These are phyloP conservation scores for Setaria italica DNA, from an alignment of 202 grass and related monocot species.

Conservation along the genomic window DNA sequence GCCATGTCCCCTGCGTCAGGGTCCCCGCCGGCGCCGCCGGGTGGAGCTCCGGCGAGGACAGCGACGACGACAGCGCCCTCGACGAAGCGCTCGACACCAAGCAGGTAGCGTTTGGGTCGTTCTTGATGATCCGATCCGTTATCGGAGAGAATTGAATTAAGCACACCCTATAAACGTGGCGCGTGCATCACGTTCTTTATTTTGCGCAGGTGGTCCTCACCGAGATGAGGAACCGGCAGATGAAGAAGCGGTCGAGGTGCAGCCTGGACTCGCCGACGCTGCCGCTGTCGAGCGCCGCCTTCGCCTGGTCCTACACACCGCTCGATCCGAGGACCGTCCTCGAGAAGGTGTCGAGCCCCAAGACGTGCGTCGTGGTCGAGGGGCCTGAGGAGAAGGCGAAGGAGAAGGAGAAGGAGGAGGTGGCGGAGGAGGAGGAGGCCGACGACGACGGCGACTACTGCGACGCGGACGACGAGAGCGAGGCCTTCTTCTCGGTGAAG, in stretches of 20 bases:
- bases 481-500: conserved; percentile 89
- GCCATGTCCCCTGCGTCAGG: conserved; percentile 66
- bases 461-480: conserved; percentile 67
- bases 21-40: conserved; percentile 38
- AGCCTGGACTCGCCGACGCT: conserved; percentile 48
- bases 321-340: conserved; percentile 51
- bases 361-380: conserved; percentile 3
- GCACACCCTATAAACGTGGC: neutral
- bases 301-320: conserved; percentile 65
- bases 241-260: conserved; percentile 56
- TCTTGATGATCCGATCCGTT: neutral
- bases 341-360: conserved; percentile 38
- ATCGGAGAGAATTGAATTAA: neutral
- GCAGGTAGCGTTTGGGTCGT: conserved; percentile 33
- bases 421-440: neutral
- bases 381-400: neutral
- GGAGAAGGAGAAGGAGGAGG: neutral
- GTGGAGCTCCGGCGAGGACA: conserved; percentile 72
- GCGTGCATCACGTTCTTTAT: neutral
- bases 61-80: conserved; percentile 44
- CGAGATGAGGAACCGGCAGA: conserved; percentile 80
- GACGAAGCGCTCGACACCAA: conserved; percentile 65
- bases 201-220: conserved; percentile 64
- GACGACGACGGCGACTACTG: neutral
- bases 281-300: conserved; percentile 36